Evolutionary conservation across 148 eudicot genomes (phyloP).

Genomic region (Diospyros lotus): DNA sequence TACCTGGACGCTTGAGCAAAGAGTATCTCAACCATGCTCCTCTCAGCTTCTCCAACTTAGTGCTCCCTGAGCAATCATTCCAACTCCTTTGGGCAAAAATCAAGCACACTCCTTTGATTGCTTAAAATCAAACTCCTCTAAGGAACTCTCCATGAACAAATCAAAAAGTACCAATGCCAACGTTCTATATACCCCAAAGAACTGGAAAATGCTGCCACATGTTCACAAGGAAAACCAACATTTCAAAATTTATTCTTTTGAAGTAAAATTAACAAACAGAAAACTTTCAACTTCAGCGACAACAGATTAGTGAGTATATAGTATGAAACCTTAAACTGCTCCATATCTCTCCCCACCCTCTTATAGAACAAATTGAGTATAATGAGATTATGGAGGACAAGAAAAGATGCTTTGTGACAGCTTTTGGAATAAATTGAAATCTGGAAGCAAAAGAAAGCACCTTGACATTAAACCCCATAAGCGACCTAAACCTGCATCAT

Average conservation of each 20-base stretch:
- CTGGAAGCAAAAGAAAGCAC: conserved; percentile 28
- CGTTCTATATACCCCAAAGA: no score
- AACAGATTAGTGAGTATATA: background rate
- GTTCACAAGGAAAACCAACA: background rate
- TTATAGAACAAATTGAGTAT: background rate
- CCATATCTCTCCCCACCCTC: background rate
- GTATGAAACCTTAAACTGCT: background rate
- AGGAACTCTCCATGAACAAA: no score
- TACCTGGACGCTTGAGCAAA: no score
- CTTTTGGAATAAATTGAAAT: background rate
- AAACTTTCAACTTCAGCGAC: background rate
- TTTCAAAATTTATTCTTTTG: background rate
- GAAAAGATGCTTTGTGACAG: background rate
- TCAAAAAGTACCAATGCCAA: no score
- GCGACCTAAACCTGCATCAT: conserved; percentile 86
- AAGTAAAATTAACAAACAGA: background rate
- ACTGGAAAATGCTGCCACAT: background rate
- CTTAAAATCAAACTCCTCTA: no score
- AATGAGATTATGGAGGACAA: background rate
- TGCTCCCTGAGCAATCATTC: no score
- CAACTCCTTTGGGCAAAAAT: no score
- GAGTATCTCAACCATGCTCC: no score
- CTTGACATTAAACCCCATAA: conserved; percentile 92
- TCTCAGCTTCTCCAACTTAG: no score
- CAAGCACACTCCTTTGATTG: no score